A percentile compares a stretch with the other conserved stretches of the same genome.
Conservation (phyloP, 164 flowering plant species). For the Protea cynaroides region DNA sequence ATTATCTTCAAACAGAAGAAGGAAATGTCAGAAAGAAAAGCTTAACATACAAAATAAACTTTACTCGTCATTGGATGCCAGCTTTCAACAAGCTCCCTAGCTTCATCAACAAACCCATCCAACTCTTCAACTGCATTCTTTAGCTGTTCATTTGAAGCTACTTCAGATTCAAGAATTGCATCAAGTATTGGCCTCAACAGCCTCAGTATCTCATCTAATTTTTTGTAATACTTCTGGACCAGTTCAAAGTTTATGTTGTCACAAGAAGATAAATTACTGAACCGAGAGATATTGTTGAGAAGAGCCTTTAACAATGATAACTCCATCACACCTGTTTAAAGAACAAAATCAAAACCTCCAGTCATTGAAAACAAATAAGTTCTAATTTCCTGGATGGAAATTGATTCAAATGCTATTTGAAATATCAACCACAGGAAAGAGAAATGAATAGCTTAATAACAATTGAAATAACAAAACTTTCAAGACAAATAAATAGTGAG, state of each 20-base stretch:
- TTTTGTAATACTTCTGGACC: conserved; percentile 46
- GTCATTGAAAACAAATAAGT: background rate
- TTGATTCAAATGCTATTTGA: background rate
- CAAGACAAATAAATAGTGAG: too few species aligned
- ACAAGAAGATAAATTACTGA: conserved; percentile 38
- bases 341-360: background rate
- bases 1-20: background rate
- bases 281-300: conserved; percentile 47
- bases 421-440: background rate
- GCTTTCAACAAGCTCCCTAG: conserved; percentile 50
- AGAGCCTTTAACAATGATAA: conserved; percentile 60
- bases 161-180: conserved; percentile 44
- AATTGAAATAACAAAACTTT: too few species aligned
- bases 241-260: conserved; percentile 45
- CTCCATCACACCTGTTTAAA: conserved; percentile 68
- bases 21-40: background rate
- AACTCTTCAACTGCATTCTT: conserved; percentile 46
- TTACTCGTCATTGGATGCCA: conserved; percentile 76
- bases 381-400: background rate
- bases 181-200: conserved; percentile 63
- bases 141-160: conserved; percentile 46
- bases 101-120: conserved; percentile 47
- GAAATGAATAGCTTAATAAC: background rate
- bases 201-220: conserved; percentile 61
- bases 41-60: conserved; percentile 67